Evolutionary conservation across 1,139 yeast genomes (phyloP).

Genomic region (Pichia sorboxylosa): DNA sequence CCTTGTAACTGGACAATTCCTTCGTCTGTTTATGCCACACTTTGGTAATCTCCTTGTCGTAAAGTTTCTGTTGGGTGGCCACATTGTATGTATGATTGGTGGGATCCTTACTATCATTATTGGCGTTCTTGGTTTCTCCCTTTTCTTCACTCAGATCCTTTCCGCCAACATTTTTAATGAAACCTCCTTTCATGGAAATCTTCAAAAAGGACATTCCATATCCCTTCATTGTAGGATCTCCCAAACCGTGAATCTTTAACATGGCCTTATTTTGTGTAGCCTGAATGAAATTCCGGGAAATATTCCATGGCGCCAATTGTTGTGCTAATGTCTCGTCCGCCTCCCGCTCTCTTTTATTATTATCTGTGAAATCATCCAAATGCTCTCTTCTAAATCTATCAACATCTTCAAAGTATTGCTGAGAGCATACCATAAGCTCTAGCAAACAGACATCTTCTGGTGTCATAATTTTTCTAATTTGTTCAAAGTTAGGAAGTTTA

Average conservation of each 20-base stretch:
- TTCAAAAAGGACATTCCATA: conserved; percentile 82
- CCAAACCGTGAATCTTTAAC: conserved; percentile 93
- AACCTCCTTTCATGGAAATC: conserved; percentile 93
- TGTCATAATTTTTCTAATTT: conserved; percentile 69
- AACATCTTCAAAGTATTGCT: conserved; percentile 35
- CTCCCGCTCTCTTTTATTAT: conserved; percentile 16
- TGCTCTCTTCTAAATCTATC: conserved; percentile 22
- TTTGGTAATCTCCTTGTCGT: conserved; percentile 79
- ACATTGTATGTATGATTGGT: conserved; percentile 61
- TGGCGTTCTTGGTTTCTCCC: too few species aligned
- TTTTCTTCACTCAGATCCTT: neutral
- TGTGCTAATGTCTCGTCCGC: conserved; percentile 52
- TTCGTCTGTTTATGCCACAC: conserved; percentile 86
- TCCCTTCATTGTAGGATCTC: conserved; percentile 90
- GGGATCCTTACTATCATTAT: conserved; percentile 5
- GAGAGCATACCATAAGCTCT: conserved; percentile 91
- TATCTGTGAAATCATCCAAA: conserved; percentile 9
- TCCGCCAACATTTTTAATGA: conserved; percentile 29
- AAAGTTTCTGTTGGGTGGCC: conserved; percentile 82
- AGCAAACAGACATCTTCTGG: conserved; percentile 87
- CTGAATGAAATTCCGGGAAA: conserved; percentile 77
- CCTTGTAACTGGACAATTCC: conserved; percentile 35
- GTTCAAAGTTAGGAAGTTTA: conserved; percentile 65
- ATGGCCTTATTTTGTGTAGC: conserved; percentile 96
- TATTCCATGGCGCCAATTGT: conserved; percentile 89